phyloP scores from a whole-genome alignment of 2,329 filamentous ascomycete genomes.

The Arthroderma uncinatum region DNA sequence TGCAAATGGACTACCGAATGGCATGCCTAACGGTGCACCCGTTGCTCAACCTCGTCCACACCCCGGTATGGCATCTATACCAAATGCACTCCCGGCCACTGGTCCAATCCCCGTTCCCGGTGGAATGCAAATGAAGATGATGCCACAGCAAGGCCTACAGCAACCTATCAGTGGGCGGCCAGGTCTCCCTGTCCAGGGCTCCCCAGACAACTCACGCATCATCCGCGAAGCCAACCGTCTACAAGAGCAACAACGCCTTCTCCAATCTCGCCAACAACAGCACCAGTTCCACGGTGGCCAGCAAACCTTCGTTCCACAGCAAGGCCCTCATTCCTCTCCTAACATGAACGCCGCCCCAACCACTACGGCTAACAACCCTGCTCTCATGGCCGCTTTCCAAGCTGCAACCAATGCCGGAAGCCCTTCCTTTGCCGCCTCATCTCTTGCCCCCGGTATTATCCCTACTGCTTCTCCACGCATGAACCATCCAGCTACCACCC shows the following conservation, averaged over 20 bases:
- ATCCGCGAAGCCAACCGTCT: slow-evolving; percentile 39
- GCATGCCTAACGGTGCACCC: slow-evolving; percentile 21
- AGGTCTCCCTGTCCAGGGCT: slow-evolving; percentile 44
- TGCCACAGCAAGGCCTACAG: slow-evolving; percentile 49
- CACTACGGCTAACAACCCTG: slow-evolving; percentile 30
- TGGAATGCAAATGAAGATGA: slow-evolving; percentile 48
- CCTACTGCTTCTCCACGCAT: slow-evolving; percentile 39
- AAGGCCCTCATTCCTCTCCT: slow-evolving; percentile 33
- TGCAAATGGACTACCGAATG: slow-evolving; percentile 14
- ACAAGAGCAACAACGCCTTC: slow-evolving; percentile 48
- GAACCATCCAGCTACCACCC: slow-evolving; percentile 33
- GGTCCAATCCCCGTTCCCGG: slow-evolving; percentile 39
- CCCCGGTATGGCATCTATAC: slow-evolving; percentile 32
- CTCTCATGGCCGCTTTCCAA: slow-evolving; percentile 37
- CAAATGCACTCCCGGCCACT: slow-evolving; percentile 36
- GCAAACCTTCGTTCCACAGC: slow-evolving; percentile 31
- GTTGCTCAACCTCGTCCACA: slow-evolving; percentile 30
- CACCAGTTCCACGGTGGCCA: slow-evolving; percentile 26
- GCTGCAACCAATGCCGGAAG: slow-evolving; percentile 31
- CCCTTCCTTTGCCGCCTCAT: slow-evolving; percentile 32
- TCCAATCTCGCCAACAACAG: slow-evolving; percentile 42
- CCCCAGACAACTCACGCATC: slow-evolving; percentile 38
- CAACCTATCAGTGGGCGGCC: slow-evolving; percentile 28
- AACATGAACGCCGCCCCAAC: slow-evolving; percentile 35
- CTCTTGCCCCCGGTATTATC: slow-evolving; percentile 23